Conservation (phyloP, 2,329 filamentous ascomycete genomes). For the Pseudocercospora cruenta region DNA sequence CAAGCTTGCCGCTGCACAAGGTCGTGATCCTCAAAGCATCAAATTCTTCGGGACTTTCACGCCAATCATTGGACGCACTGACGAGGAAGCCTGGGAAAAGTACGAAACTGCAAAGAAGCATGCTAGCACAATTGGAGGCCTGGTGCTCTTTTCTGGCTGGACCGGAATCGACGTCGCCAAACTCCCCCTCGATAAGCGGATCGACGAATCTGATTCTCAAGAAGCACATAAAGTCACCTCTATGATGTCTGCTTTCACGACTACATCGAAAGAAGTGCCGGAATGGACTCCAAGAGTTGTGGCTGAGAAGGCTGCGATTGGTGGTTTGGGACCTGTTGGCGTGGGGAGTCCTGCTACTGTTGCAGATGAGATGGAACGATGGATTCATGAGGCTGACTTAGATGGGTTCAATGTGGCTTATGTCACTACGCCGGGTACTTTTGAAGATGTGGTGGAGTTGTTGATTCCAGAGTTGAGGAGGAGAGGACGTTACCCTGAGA, state of each 20-base stretch:
- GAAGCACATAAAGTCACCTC: constrained; percentile 52
- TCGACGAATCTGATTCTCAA: constrained; percentile 58
- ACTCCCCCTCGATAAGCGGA: constrained; percentile 61
- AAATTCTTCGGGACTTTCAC: constrained; percentile 70
- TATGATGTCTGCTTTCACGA: constrained; percentile 41
- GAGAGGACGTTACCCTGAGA: constrained; percentile 37
- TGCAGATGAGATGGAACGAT: constrained; percentile 54
- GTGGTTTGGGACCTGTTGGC: constrained; percentile 53
- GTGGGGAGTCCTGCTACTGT: constrained; percentile 53
- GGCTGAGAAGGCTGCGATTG: constrained; percentile 53
- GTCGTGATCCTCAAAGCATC: constrained; percentile 62
- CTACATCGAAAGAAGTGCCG: constrained; percentile 51
- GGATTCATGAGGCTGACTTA: constrained; percentile 49
- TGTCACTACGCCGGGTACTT: constrained; percentile 56
- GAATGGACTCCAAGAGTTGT: constrained; percentile 51
- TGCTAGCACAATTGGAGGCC: constrained; percentile 66
- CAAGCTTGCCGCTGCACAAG: constrained; percentile 52
- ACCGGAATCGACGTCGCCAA: constrained; percentile 66
- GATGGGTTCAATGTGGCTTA: constrained; percentile 51
- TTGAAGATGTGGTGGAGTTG: constrained; percentile 56
- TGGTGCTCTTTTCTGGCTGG: constrained; percentile 75
- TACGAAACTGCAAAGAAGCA: constrained; percentile 63
- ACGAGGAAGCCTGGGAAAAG: constrained; percentile 68
- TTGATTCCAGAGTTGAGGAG: constrained; percentile 53
- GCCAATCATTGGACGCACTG: constrained; percentile 66